phyloP scores from a whole-genome alignment of 129 eudicot genomes.

The Helianthus annuus region HanXRQr2.0-SUNRISE NC_035436.2:738203-738702 shows the following conservation, averaged over 20 bases:
- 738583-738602: too few species aligned
- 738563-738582: too few species aligned
- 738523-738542: too few species aligned
- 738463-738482: conserved; percentile 48
- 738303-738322: conserved; percentile 57
- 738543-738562: too few species aligned
- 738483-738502: conserved; percentile 50
- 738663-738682: neutral
- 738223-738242: conserved; percentile 52
- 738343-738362: conserved; percentile 42
- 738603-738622: too few species aligned
- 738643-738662: neutral
- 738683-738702: too few species aligned
- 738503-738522: neutral
- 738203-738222: conserved; percentile 59
- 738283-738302: conserved; percentile 49
- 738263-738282: conserved; percentile 44
- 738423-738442: conserved; percentile 58
- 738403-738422: conserved; percentile 39
- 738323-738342: conserved; percentile 47
- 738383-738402: conserved; percentile 28
- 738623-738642: too few species aligned
- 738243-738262: conserved; percentile 39
- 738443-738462: conserved; percentile 48
- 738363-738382: conserved; percentile 31